Conservation (phyloP, 345 rosid genomes). For the Clausena lansium region DNA sequence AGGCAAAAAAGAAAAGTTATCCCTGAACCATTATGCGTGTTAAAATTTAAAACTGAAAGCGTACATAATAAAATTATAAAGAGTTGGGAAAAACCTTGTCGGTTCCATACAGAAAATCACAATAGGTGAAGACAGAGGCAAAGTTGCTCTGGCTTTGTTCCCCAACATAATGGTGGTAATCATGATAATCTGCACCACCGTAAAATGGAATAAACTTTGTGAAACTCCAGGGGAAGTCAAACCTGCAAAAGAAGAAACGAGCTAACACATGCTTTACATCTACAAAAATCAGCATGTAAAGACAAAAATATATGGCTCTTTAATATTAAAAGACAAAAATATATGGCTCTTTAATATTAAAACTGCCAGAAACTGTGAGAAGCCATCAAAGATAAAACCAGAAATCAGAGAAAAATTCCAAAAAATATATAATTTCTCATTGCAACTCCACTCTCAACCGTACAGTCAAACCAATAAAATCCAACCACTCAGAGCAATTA, state of each 20-base stretch:
- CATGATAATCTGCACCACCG: conserved; percentile 97
- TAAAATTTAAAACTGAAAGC: conserved; percentile 7
- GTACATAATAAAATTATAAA: neutral
- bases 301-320: neutral
- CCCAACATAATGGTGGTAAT: conserved; percentile 98
- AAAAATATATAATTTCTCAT: neutral
- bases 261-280: neutral
- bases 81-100: conserved; percentile 56
- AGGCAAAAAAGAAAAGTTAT: neutral
- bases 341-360: neutral
- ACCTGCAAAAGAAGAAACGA: conserved; percentile 40
- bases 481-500: neutral
- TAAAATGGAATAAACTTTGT: conserved; percentile 91
- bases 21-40: conserved; percentile 14
- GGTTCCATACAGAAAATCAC: conserved; percentile 92
- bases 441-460: neutral
- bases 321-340: neutral
- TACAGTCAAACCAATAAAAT: neutral
- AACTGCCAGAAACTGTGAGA: neutral
- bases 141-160: conserved; percentile 99
- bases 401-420: neutral
- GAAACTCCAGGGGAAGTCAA: conserved; percentile 88
- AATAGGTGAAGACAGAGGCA: conserved; percentile 94
- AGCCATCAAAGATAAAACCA: neutral
- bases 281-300: neutral